phyloP scores from a whole-genome alignment of 2,329 filamentous ascomycete genomes.

The Aspergillus fructus region DNA sequence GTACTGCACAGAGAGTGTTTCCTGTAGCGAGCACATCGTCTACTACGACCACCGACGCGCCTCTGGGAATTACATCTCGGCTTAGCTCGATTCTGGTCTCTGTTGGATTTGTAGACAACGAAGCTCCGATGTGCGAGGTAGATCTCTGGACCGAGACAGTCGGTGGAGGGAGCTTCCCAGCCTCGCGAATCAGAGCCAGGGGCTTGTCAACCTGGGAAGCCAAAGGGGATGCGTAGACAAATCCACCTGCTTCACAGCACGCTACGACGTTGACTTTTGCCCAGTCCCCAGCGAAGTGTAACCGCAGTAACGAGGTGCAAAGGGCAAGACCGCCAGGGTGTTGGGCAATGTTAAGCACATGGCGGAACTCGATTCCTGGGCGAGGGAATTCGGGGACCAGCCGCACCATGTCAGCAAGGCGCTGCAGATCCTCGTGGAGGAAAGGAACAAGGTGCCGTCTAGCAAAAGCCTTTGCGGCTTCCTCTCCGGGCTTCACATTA shows the following conservation, averaged over 20 bases:
- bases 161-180: conserved; percentile 60
- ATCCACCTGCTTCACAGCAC: conserved; percentile 59
- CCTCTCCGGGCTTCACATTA: conserved; percentile 49
- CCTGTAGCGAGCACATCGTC: conserved; percentile 62
- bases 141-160: conserved; percentile 50
- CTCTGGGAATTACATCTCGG: conserved; percentile 39
- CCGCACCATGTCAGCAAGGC: conserved; percentile 47
- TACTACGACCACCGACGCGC: conserved; percentile 53
- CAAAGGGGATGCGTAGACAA: conserved; percentile 55
- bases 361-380: conserved; percentile 55
- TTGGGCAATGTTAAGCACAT: conserved; percentile 58
- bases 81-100: conserved; percentile 53
- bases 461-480: conserved; percentile 45
- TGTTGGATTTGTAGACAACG: conserved; percentile 16
- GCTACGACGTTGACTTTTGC: conserved; percentile 45
- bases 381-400: conserved; percentile 53
- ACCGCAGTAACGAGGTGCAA: conserved; percentile 52
- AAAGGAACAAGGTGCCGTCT: conserved; percentile 46
- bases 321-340: conserved; percentile 51
- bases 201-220: conserved; percentile 43
- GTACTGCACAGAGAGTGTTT: conserved; percentile 53
- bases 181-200: conserved; percentile 54
- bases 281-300: conserved; percentile 51
- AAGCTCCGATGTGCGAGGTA: conserved; percentile 56
- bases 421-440: conserved; percentile 46